Evolutionary conservation across 2,329 filamentous ascomycete species (phyloP).

Genomic region (Cryphonectria naterciae): DNA sequence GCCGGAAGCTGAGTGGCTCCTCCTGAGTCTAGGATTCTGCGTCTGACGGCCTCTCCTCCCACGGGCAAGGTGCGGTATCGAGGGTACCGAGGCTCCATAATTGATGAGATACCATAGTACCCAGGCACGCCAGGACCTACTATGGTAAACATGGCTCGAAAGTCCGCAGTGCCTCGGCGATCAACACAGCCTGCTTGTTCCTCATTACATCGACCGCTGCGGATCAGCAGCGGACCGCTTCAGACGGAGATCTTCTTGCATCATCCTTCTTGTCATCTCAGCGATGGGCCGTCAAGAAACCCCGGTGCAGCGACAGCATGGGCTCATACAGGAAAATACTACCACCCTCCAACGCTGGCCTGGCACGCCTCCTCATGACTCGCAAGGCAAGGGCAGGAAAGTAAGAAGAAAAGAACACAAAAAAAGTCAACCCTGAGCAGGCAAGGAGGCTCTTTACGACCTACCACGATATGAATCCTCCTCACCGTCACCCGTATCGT

Average conservation of each 20-base stretch:
- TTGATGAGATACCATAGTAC: not conserved
- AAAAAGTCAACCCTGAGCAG: not conserved
- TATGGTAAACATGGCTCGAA: not conserved
- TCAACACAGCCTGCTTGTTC: not conserved
- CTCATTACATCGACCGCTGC: conserved; percentile 2
- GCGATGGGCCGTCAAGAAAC: not conserved
- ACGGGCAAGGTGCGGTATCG: conserved; percentile 1
- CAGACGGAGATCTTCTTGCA: conserved; percentile 21
- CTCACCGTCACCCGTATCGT: not conserved
- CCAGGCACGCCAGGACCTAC: not conserved
- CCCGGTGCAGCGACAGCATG: not conserved
- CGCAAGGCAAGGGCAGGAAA: conserved; percentile 1
- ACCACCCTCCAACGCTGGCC: not conserved
- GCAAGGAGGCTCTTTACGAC: not conserved
- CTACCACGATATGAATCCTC: not conserved
- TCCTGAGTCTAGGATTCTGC: conserved; percentile 11
- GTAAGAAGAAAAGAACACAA: not conserved
- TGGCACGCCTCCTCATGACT: conserved; percentile 1
- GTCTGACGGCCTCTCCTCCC: conserved; percentile 6
- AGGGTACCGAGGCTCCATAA: not conserved
- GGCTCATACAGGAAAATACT: not conserved
- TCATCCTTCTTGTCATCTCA: conserved; percentile 20
- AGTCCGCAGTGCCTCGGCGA: conserved; percentile 9
- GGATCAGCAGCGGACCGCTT: conserved; percentile 5
- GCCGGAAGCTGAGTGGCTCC: conserved; percentile 2